Evolutionary conservation across 2,329 filamentous ascomycete species (phyloP), one percentile per base, ranked within the genome.

Genomic region (Sarocladium oryzae): DNA sequence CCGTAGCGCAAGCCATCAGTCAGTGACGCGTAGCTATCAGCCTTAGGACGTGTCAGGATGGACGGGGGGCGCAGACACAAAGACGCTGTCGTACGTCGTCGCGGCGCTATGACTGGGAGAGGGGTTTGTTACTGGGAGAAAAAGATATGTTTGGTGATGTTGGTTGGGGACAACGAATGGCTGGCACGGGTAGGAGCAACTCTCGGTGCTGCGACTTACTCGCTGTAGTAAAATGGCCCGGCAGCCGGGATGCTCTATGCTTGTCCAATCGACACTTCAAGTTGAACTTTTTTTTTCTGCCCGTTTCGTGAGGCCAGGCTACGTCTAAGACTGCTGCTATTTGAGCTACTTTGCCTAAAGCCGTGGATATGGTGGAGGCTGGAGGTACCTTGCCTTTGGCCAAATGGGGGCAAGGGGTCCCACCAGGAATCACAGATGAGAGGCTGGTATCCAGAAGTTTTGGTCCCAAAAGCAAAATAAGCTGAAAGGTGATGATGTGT

Each of bases 251-350:
- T 20, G 24, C 8, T 43, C 13, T 26, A 5, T 15, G 10, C 26
- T 20, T 16, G 16, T 33, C 43, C 43, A 48, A 48, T 48, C 26
- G 43, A 48, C n/a, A 26, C 20, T 21, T 10, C 43, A 20, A 48
- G 26, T 48, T 33, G 3, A 48, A 30, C 28, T 48, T 48, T 48
- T 48, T 30, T 48, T 48, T 48, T 48, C 43, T 48, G 43, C 28
- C 43, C 9, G 9, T 48, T 48, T 48, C 33, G 43, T 48, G 43
- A 48, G 43, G 43, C 43, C 43, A 48, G 43, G 43, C 43, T 33
- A 16, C 43, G n/a, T 32, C 26, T 30, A 48, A 33, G 28, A 15
- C 43, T 48, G 43, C n/a, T 32, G 16, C 43, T 48, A 26, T 24
- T 6, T 8, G 16, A 3, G 43, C 20, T 48, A 48, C 43, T 33